A percentile compares a stretch with the other conserved stretches of the same genome.
These are phyloP conservation scores for Fraxinus sp. DNA, from an alignment of 305 asterid species.

Conservation along the genomic window DNA sequence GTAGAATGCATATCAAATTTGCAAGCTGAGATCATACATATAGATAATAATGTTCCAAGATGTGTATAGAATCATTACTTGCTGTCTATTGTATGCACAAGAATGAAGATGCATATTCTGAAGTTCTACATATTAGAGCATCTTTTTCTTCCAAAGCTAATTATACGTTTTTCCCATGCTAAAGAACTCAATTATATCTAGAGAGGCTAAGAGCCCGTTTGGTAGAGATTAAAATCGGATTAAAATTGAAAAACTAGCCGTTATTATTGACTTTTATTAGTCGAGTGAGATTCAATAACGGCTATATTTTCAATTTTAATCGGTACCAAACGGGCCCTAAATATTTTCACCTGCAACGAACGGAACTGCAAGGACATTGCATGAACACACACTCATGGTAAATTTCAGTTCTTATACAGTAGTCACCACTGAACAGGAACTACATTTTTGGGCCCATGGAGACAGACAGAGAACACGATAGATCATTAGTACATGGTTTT, in stretches of 20 bases:
- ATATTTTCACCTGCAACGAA: slow-evolving; percentile 5
- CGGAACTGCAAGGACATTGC: not conserved
- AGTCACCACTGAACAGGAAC: slow-evolving; percentile 10
- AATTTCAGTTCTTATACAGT: slow-evolving; percentile 5
- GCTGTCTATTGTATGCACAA: slow-evolving; percentile 6
- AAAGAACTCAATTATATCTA: not conserved
- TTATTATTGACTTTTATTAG: too few species aligned
- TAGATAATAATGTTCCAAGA: slow-evolving; percentile 21
- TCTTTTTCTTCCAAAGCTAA: slow-evolving; percentile 1
- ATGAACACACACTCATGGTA: not conserved
- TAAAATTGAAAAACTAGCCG: too few species aligned
- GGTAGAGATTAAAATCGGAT: too few species aligned
- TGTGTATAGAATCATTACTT: slow-evolving; percentile 7
- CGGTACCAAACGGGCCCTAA: too few species aligned
- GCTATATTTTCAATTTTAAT: too few species aligned
- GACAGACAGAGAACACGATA: slow-evolving; percentile 6
- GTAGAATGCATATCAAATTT: slow-evolving; percentile 23
- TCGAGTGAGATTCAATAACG: too few species aligned
- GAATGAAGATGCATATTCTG: not conserved
- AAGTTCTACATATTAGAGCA: slow-evolving; percentile 13
- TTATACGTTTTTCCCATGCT: slow-evolving; percentile 7
- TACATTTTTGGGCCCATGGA: slow-evolving; percentile 7
- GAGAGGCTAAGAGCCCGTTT: not conserved
- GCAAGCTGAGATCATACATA: slow-evolving; percentile 13
- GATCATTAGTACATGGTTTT: slow-evolving; percentile 9